Percentiles rank a stretch among this genome's conserved stretches.
Evolutionary conservation across 31 red algal genomes (phyloP).

Genomic region (Odonthalia washingtoniensis): DNA sequence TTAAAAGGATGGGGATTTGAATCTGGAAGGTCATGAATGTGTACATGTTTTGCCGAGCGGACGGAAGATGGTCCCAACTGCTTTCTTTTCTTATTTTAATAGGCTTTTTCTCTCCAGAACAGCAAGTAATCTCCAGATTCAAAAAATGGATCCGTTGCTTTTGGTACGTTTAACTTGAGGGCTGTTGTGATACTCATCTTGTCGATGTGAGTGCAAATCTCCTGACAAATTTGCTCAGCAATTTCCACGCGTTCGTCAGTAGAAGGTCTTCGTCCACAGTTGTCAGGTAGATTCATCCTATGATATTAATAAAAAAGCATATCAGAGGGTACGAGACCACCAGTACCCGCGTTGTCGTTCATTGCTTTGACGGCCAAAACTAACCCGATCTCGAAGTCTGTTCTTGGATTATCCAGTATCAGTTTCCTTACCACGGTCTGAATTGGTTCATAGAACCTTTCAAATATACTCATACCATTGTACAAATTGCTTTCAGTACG

Average conservation of each 20-base stretch:
- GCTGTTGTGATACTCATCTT: neutral
- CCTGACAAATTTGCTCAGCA: too few relatives aligned
- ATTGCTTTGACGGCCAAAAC: constrained; percentile 13
- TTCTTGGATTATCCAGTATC: neutral
- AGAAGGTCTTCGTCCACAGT: too few relatives aligned
- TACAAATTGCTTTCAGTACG: constrained; percentile 8
- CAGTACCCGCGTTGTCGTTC: constrained; percentile 33
- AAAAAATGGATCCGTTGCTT: neutral
- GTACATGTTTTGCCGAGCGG: too few relatives aligned
- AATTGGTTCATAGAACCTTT: constrained; percentile 35
- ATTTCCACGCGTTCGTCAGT: too few relatives aligned
- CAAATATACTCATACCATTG: constrained; percentile 29
- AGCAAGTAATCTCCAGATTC: constrained; percentile 1
- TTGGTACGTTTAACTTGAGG: neutral
- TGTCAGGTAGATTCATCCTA: neutral
- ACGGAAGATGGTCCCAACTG: too few relatives aligned
- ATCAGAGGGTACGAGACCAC: constrained; percentile 2
- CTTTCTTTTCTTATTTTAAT: neutral
- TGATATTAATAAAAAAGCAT: constrained; percentile 28
- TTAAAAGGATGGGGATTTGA: too few relatives aligned
- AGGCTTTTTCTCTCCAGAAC: neutral
- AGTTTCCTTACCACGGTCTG: too few relatives aligned
- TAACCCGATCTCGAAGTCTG: neutral
- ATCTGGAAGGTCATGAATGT: too few relatives aligned
- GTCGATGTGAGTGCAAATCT: neutral